Conservation (phyloP, 2,329 filamentous ascomycete genomes). For the Xylaria sp. region DNA sequence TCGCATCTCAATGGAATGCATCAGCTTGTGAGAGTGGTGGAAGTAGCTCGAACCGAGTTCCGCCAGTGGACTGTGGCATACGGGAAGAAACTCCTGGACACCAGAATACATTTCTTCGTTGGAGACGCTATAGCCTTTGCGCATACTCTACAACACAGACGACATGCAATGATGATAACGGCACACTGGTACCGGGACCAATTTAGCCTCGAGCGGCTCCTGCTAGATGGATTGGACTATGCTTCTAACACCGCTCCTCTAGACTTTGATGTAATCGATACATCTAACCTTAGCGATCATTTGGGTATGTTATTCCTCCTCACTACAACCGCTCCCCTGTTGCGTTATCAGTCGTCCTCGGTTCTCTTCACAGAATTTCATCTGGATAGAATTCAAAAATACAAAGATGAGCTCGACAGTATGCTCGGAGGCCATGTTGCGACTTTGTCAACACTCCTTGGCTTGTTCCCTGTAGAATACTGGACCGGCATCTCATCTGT, state of each 20-base stretch:
- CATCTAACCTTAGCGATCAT: conserved; percentile 60
- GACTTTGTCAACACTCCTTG: conserved; percentile 62
- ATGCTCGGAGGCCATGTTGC: conserved; percentile 60
- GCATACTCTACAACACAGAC: conserved; percentile 60
- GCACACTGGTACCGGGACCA: conserved; percentile 58
- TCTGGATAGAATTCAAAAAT: conserved; percentile 45
- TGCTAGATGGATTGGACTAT: conserved; percentile 58
- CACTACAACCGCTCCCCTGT: conserved; percentile 58
- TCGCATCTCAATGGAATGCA: background rate
- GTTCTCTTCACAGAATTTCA: conserved; percentile 62
- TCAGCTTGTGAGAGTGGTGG: conserved; percentile 38
- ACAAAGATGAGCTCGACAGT: conserved; percentile 41
- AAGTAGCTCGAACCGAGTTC: conserved; percentile 59
- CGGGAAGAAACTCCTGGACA: conserved; percentile 40
- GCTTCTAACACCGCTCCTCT: conserved; percentile 49
- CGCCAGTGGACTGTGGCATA: conserved; percentile 58
- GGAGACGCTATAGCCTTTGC: conserved; percentile 64
- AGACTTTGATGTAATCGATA: conserved; percentile 68
- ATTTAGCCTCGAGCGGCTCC: conserved; percentile 50
- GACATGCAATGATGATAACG: conserved; percentile 45
- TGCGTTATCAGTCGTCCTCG: conserved; percentile 57
- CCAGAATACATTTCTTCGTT: conserved; percentile 59
- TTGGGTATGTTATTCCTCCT: conserved; percentile 59
- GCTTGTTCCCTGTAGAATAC: conserved; percentile 61
- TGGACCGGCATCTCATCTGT: conserved; percentile 48